Evolutionary conservation across 2,329 filamentous ascomycete species (phyloP).

Genomic region (Scytalidium lignicola): DNA sequence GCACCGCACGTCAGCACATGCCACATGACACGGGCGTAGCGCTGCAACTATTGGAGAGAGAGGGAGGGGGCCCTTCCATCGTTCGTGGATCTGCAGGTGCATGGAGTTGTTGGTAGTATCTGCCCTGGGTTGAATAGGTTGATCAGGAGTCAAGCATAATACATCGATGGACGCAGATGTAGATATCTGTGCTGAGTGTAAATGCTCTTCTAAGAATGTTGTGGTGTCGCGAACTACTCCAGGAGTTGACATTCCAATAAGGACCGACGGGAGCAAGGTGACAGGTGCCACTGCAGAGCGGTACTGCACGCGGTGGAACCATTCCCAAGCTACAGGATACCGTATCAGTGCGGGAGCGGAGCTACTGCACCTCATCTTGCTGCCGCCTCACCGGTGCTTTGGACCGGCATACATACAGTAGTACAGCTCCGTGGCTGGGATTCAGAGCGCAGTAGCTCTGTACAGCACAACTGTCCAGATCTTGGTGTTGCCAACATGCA

Average conservation of each 20-base stretch:
- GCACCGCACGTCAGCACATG: not conserved
- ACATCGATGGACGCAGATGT: too few relatives aligned
- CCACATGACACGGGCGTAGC: not conserved
- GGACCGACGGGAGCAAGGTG: not conserved
- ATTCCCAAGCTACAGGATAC: constrained; percentile 11
- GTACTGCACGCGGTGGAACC: not conserved
- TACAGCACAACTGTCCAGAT: too few relatives aligned
- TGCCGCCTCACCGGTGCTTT: constrained; percentile 22
- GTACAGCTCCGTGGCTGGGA: not conserved
- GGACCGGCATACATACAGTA: constrained; percentile 8
- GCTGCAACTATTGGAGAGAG: not conserved
- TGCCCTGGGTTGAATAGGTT: too few relatives aligned
- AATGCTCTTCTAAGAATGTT: too few relatives aligned
- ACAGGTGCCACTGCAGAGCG: not conserved
- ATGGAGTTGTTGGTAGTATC: not conserved
- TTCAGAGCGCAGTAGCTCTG: too few relatives aligned
- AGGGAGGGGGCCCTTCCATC: too few relatives aligned
- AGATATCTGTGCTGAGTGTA: too few relatives aligned
- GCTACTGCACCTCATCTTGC: constrained; percentile 29
- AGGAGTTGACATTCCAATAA: not conserved
- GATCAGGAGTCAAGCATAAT: too few relatives aligned
- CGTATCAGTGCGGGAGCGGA: constrained; percentile 18
- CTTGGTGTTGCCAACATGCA: too few relatives aligned
- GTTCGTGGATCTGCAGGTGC: not conserved
- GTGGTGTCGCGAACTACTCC: too few relatives aligned